phyloP scores from a whole-genome alignment of 2,329 filamentous ascomycete species.

The Thermoascus crustaceus region DNA sequence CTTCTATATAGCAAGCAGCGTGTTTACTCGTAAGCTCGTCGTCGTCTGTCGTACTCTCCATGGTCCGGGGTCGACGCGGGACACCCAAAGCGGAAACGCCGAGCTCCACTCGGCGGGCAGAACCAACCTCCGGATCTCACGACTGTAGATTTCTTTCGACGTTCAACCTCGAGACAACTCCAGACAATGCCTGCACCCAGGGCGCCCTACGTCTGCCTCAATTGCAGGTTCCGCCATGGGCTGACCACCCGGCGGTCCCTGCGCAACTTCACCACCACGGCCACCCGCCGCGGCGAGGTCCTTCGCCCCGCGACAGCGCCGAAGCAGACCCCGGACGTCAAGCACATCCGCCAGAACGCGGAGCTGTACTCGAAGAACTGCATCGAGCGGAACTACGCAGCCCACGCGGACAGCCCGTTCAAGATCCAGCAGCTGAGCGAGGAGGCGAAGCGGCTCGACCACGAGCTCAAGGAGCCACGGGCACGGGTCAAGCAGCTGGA shows the following conservation, averaged over 20 bases:
- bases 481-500: slow-evolving; percentile 38
- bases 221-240: slow-evolving; percentile 20
- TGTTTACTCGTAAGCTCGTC: too few species aligned
- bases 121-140: too few species aligned
- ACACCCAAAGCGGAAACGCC: too few species aligned
- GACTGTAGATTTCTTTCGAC: too few species aligned
- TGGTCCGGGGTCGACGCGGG: too few species aligned
- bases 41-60: too few species aligned
- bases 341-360: slow-evolving; percentile 80
- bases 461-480: slow-evolving; percentile 32
- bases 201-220: slow-evolving; percentile 26
- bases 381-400: slow-evolving; percentile 70
- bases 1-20: too few species aligned
- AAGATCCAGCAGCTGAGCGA: slow-evolving; percentile 41
- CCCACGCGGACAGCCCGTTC: slow-evolving; percentile 44
- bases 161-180: neutral
- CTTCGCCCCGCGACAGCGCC: slow-evolving; percentile 63
- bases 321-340: slow-evolving; percentile 72
- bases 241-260: slow-evolving; percentile 9
- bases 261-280: slow-evolving; percentile 16
- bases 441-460: slow-evolving; percentile 31
- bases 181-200: slow-evolving; percentile 17
- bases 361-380: slow-evolving; percentile 77
- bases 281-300: slow-evolving; percentile 15
- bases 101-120: too few species aligned